Evolutionary conservation across 2,329 filamentous ascomycete genomes (phyloP), one percentile per base, ranked within the genome.

Genomic region (Fusarium neocosmosporiellum): DNA sequence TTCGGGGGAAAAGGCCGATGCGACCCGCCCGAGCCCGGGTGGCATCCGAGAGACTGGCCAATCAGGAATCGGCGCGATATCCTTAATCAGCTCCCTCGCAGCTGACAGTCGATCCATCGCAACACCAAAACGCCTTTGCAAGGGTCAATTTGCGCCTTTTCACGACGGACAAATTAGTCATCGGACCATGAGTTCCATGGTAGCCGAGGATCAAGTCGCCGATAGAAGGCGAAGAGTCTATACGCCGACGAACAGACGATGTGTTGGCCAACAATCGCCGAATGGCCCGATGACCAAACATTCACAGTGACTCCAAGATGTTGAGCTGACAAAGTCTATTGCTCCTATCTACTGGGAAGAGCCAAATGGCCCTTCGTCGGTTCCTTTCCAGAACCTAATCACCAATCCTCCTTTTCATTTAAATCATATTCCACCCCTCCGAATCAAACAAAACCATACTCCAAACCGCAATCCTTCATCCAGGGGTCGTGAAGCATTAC

Each of bases 401-500:
- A 76, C 73, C 73, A 77, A 77, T 75, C 75, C 75, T 64, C 74
- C 71, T 69, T 71, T 71, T 73, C 71, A 43, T 68, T 24, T 70
- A 73, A 74, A 73, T 72, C 75, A 70, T 74, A 61, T 74, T 65
- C 70, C 72, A 74, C 74, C 75, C 73, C 72, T 63, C 72, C 72
- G 76, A 78, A 78, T 71, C 66, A 76, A 78, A 77, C 57, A 76
- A 76, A 71, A 60, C 69, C 74, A 73, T 78, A 73, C 75, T 77
- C 76, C 74, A 79, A 67, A 72, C 78, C 66, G 69, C 78, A 79
- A 79, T 78, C 78, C 77, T 50, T 75, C 72, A 66, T 65, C 69
- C 75, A 66, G 24, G 34, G 57, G 50, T 33, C 60, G 59, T 39
- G 55, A 34, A 20, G 9, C 22, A 34, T 46, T 24, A 20, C 48